Evolutionary conservation across 2,329 filamentous ascomycete genomes (phyloP), one percentile per base, ranked within the genome.

Genomic region (Podosphaera leucotricha): DNA sequence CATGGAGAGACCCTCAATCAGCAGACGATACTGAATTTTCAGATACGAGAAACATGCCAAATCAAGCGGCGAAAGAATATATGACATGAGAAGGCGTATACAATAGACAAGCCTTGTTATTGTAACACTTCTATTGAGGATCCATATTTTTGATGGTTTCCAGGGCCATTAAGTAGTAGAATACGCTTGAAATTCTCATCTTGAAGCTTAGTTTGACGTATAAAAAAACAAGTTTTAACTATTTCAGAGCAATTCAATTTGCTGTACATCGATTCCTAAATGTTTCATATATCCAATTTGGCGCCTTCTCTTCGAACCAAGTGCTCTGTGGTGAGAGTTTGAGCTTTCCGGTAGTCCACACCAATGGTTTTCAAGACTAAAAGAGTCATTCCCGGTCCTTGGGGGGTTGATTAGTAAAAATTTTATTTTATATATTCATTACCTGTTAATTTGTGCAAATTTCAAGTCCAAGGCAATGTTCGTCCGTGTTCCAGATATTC

Each of bases 171-270:
- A 33, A 35, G 20, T n/a, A 42, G 22, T 21, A 43, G 28, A 7
- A 43, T 35, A 3, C 28, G 16, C 18, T 8, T 19, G 28, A 3
- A 15, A 36, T 20, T 21, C 20, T 43, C 41, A 35, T 43, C 28
- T 35, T 35, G 18, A 36, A 28, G 41, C 41, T 43, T 41, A 18
- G 39, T 41, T 41, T 40, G 19, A 16, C 21, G 39, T 13, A 41
- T 16, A 15, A 41, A 15, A 41, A 41, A 15, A 28, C 16, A 3
- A 15, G 6, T 20, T 24, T 24, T 8, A 24, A 8, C 22, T 8
- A 24, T 24, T 8, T 8, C 4, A 24, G 16, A 5, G 36, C 39
- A 41, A 28, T 43, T 3, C 20, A 5, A 26, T 37, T 8, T 18
- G 18, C 41, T 18, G 41, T 43, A 28, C 18, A 43, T 38, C 30